Conservation (phyloP, 2,329 filamentous ascomycete species). For the Clonostachys rosea region DNA sequence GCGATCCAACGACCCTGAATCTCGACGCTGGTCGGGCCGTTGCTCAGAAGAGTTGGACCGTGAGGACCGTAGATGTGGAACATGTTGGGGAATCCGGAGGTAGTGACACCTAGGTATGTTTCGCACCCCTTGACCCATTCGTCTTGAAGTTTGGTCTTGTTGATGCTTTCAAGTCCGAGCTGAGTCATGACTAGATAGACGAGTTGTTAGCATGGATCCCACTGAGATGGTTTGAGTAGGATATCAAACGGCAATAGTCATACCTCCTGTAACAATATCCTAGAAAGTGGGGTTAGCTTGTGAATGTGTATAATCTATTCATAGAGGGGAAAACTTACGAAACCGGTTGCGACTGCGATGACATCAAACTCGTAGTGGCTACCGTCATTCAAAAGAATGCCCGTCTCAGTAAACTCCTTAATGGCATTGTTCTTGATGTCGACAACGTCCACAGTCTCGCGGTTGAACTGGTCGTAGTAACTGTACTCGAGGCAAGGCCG, state of each 20-base stretch:
- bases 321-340: conserved; percentile 21
- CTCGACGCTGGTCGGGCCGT: conserved; percentile 50
- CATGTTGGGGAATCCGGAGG: conserved; percentile 43
- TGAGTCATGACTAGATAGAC: conserved; percentile 30
- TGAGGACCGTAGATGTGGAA: conserved; percentile 51
- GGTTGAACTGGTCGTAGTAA: conserved; percentile 44
- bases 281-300: conserved; percentile 1
- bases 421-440: conserved; percentile 34
- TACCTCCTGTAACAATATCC: conserved; percentile 28
- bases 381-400: conserved; percentile 31
- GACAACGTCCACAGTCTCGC: conserved; percentile 32
- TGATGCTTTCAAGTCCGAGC: conserved; percentile 34
- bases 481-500: conserved; percentile 34
- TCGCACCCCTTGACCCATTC: conserved; percentile 33
- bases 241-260: background rate
- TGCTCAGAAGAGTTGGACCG: conserved; percentile 49
- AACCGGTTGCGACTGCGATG: conserved; percentile 38
- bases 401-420: conserved; percentile 31
- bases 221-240: too few species aligned
- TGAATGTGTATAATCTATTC: too few species aligned
- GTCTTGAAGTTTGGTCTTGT: conserved; percentile 28
- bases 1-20: conserved; percentile 53
- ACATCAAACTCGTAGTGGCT: conserved; percentile 36
- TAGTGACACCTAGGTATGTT: conserved; percentile 38
- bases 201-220: background rate